phyloP scores from a whole-genome alignment of 202 grass and related monocot genomes.

The Setaria italica region DNA sequence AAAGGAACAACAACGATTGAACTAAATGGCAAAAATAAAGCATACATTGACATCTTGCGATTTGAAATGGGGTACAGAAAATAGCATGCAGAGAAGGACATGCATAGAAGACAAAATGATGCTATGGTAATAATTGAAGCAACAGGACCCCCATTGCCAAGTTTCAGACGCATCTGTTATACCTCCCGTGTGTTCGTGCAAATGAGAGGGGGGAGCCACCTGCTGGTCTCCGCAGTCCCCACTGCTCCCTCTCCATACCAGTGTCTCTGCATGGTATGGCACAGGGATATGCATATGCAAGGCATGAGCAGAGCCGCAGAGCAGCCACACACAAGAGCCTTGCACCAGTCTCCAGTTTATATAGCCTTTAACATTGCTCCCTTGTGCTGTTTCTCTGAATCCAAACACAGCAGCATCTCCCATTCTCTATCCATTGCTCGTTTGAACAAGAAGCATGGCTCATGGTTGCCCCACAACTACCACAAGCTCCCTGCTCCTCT shows the following conservation, averaged over 20 bases:
- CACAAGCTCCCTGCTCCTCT: conserved; percentile 53
- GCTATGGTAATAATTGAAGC: conserved; percentile 49
- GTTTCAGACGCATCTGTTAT: conserved; percentile 47
- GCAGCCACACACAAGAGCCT: conserved; percentile 9
- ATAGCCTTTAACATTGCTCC: conserved; percentile 56
- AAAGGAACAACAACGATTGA: conserved; percentile 38
- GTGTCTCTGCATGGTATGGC: conserved; percentile 61
- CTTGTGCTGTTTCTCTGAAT: conserved; percentile 54
- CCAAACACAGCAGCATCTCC: conserved; percentile 52
- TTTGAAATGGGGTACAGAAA: conserved; percentile 17
- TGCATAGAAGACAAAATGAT: conserved; percentile 46
- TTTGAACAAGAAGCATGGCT: conserved; percentile 52
- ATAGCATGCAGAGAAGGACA: conserved; percentile 49
- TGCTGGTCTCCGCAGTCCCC: conserved; percentile 61
- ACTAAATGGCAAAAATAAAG: not conserved
- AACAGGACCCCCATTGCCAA: conserved; percentile 25
- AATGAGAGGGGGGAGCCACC: conserved; percentile 37
- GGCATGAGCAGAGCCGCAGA: conserved; percentile 46
- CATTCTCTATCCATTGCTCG: conserved; percentile 50
- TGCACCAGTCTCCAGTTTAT: conserved; percentile 42
- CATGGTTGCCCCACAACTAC: conserved; percentile 45
- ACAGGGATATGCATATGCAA: conserved; percentile 53
- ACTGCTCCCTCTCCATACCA: conserved; percentile 45
- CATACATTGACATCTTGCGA: not conserved
- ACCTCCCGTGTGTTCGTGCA: conserved; percentile 56